Percentiles rank a stretch among this genome's conserved stretches.
These are phyloP conservation scores for Epichloe festucae DNA, from an alignment of 2,329 filamentous ascomycete species.

Conservation along the genomic window DNA sequence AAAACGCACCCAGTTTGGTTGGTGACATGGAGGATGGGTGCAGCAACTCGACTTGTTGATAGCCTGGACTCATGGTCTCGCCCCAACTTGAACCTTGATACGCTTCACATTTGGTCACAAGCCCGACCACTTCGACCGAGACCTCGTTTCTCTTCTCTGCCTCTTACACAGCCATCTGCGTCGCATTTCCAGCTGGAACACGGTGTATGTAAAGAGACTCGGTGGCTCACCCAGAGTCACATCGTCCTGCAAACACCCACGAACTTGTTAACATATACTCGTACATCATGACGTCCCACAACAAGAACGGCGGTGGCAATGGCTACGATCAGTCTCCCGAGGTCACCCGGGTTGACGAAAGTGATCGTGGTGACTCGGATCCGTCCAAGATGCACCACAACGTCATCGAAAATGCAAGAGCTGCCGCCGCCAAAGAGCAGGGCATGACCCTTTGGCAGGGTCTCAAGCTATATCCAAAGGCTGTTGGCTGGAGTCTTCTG, in stretches of 20 bases:
- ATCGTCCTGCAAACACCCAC: background rate
- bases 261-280: background rate
- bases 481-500: slow-evolving; percentile 67
- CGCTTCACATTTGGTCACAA: background rate
- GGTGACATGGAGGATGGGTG: no score
- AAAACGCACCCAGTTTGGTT: background rate
- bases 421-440: slow-evolving; percentile 48
- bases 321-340: slow-evolving; percentile 4
- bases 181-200: background rate
- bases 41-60: no score
- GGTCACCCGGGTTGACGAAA: slow-evolving; percentile 6
- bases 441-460: slow-evolving; percentile 64
- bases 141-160: background rate
- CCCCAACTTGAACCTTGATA: background rate
- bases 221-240: background rate
- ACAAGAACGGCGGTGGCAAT: background rate
- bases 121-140: background rate
- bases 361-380: slow-evolving; percentile 9
- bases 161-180: background rate
- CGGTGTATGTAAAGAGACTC: background rate
- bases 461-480: slow-evolving; percentile 73
- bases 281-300: background rate
- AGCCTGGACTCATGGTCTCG: background rate
- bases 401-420: slow-evolving; percentile 22
- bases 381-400: slow-evolving; percentile 14